Evolutionary conservation across 2,329 filamentous ascomycete species (phyloP).

Genomic region (Gnomoniopsis sp.): DNA sequence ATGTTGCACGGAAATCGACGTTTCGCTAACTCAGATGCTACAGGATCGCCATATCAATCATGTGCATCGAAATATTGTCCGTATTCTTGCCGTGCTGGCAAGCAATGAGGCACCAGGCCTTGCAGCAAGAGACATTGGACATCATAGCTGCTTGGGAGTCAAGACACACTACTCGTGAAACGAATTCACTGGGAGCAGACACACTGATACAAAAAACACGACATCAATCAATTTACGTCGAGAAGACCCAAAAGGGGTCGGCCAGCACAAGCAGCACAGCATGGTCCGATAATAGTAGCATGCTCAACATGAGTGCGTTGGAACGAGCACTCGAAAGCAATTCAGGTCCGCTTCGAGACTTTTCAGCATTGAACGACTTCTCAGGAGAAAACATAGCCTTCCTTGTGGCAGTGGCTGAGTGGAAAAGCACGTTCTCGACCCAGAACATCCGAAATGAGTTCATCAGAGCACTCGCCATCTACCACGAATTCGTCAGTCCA

Average conservation of each 20-base stretch:
- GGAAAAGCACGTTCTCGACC: conserved; percentile 39
- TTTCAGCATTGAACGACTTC: conserved; percentile 64
- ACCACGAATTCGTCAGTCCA: conserved; percentile 57
- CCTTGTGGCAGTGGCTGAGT: conserved; percentile 53
- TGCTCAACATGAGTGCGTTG: conserved; percentile 59
- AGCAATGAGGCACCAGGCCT: conserved; percentile 42
- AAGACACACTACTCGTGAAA: conserved; percentile 29
- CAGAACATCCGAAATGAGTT: conserved; percentile 47
- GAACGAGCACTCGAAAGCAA: conserved; percentile 59
- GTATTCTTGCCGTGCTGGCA: conserved; percentile 62
- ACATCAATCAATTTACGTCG: conserved; percentile 26
- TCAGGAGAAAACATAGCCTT: conserved; percentile 71
- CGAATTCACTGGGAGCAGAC: conserved; percentile 23
- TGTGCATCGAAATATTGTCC: conserved; percentile 60
- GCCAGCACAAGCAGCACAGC: conserved; percentile 17
- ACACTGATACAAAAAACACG: conserved; percentile 28
- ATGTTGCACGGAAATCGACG: too few relatives aligned
- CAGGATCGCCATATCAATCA: conserved; percentile 57
- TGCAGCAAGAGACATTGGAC: conserved; percentile 45
- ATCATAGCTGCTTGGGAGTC: conserved; percentile 47
- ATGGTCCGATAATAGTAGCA: conserved; percentile 36
- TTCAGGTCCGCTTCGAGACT: conserved; percentile 57
- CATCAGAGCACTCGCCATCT: conserved; percentile 58
- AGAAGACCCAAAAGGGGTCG: conserved; percentile 22
- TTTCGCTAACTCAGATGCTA: background rate